Conservation (phyloP, 2,329 filamentous ascomycete genomes). For the Tolypocladium tropicale region DNA sequence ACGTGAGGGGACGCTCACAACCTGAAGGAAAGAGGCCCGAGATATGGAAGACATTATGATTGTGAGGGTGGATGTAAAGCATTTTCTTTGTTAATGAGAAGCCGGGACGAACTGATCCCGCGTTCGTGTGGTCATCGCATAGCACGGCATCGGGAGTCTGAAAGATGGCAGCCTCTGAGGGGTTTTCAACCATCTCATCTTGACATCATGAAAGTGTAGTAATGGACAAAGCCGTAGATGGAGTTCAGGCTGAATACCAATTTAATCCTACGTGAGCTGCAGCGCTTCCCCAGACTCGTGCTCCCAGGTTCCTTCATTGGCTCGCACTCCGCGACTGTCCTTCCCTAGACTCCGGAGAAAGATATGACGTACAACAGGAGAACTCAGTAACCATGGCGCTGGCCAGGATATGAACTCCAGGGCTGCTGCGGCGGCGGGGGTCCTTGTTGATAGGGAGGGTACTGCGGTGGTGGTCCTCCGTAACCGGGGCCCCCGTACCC, state of each 20-base stretch:
- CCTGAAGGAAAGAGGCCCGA: not conserved
- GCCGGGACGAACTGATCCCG: not conserved
- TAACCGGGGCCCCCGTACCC: conserved; percentile 14
- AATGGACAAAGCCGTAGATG: not conserved
- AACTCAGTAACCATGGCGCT: conserved; percentile 23
- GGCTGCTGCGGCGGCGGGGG: conserved; percentile 12
- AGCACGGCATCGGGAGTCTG: not conserved
- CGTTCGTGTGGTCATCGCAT: not conserved
- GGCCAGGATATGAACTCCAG: conserved; percentile 28
- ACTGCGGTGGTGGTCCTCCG: conserved; percentile 10
- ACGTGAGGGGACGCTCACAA: conserved; percentile 16
- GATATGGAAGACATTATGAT: not conserved
- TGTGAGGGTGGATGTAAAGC: not conserved
- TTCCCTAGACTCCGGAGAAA: no score
- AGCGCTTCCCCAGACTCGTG: not conserved
- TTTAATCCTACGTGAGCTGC: no score
- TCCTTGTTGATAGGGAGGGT: conserved; percentile 13
- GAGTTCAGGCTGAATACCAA: not conserved
- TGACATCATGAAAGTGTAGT: not conserved
- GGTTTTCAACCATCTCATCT: not conserved
- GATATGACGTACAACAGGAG: not conserved
- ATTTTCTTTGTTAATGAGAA: not conserved
- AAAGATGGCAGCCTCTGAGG: not conserved
- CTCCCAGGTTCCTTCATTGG: no score
- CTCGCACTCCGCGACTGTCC: not conserved